A percentile compares a stretch with the other conserved stretches of the same genome.
phyloP scores from a whole-genome alignment of 345 rosid species.

The Passiflora organensis region DNA sequence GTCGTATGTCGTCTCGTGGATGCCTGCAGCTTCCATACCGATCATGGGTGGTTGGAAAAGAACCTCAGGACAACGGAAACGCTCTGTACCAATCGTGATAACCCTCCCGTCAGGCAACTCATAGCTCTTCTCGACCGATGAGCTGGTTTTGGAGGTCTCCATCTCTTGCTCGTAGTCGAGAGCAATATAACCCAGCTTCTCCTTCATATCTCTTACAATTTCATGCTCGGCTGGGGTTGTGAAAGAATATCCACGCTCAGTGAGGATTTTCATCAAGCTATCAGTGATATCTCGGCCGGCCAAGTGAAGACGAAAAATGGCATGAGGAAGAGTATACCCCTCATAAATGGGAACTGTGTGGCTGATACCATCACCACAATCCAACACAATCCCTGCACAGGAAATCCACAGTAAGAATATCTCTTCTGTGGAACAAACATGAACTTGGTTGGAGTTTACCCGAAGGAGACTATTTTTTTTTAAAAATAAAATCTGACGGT shows the following conservation, averaged over 20 bases:
- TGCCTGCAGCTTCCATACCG: constrained; percentile 63
- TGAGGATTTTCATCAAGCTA: constrained; percentile 55
- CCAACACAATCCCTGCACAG: constrained; percentile 53
- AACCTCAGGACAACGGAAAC: constrained; percentile 69
- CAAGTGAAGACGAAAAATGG: constrained; percentile 54
- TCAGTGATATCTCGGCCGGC: constrained; percentile 60
- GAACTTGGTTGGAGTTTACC: too few species aligned
- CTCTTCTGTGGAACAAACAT: not conserved
- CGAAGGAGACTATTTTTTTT: too few species aligned
- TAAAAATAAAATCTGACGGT: too few species aligned
- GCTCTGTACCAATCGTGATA: constrained; percentile 58
- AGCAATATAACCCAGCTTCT: constrained; percentile 60
- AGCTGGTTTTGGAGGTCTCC: constrained; percentile 53
- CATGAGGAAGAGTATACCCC: constrained; percentile 62
- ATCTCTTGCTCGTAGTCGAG: constrained; percentile 73
- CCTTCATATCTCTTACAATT: constrained; percentile 64
- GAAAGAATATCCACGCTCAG: constrained; percentile 63
- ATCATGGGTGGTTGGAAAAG: constrained; percentile 70
- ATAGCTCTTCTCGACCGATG: constrained; percentile 56
- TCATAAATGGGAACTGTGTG: constrained; percentile 64
- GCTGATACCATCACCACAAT: constrained; percentile 66
- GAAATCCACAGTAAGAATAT: too few species aligned
- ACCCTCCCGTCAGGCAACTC: constrained; percentile 70
- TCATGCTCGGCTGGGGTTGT: constrained; percentile 76
- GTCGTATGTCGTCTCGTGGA: constrained; percentile 61